Evolutionary conservation across 116 monocot species (phyloP), one percentile per base, ranked within the genome.

Genomic region (Zostera marina): DNA sequence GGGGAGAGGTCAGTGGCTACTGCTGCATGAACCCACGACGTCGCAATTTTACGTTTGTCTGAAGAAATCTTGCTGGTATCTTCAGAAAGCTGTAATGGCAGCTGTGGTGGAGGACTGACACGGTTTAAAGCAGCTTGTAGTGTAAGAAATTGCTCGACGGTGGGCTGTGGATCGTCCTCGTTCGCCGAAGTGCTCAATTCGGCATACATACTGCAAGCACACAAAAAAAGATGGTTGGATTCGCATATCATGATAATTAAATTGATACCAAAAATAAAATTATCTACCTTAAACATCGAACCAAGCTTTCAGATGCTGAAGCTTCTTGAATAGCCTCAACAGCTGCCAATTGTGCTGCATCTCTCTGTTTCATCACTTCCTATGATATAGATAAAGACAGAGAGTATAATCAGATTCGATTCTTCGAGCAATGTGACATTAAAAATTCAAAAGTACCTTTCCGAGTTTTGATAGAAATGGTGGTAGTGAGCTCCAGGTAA

Each of bases 281-380:
- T 42, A 10, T 51, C 20, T 84, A 88, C 88, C 93, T 93, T 60
- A 93, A 73, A 64, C 93, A 88, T 20, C 79, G 72, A 70, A 93
- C 41, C 65, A 93, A 81, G 62, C 68, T 93, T 66, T 88, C 93
- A 21, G 77, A 76, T 66, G 84, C 79, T 66, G 84, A 93, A 59
- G 93, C 93, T 64, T 93, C 93, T 59, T 84, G 84, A 16, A 93
- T 66, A 3, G 93, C 93, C 54, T 88, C 79, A 56, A 93, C 42
- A 56, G 93, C 93, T 65, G 93, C 88, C 23, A 59, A 22, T 72
- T 79, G 84, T 52, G 93, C 88, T n/a, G 93, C 71, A 79, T 93
- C 88, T 55, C 81, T 83, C 22, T 63, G 70, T 44, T 69, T 81
- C 53, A 73, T 42, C 47, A 93, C 79, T 56, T 93, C 93, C 93